Conservation (phyloP, 495 filamentous ascomycete species). For the Pyronema omphalodes region DNA sequence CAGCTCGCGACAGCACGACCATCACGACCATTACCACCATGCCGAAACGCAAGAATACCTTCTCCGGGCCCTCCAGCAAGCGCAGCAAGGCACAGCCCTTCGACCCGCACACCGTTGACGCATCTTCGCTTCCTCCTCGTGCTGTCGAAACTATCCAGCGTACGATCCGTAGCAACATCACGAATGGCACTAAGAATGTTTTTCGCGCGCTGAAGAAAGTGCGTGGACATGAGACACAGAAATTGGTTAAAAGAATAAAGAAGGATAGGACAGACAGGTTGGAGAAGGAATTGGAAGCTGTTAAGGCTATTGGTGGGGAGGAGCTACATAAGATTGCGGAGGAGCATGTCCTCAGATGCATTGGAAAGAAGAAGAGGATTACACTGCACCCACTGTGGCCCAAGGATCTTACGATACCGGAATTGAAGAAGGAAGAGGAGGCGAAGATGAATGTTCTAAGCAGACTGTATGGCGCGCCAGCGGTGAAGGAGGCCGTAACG, state of each 20-base stretch:
- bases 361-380: conserved; percentile 42
- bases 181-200: conserved; percentile 37
- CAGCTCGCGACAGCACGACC: background rate
- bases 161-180: background rate
- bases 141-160: background rate
- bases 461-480: conserved; percentile 56
- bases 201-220: conserved; percentile 54
- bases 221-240: conserved; percentile 80
- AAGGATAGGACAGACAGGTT: conserved; percentile 31
- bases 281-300: conserved; percentile 29
- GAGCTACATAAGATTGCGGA: conserved; percentile 56
- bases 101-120: background rate
- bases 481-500: conserved; percentile 49
- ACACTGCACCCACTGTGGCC: conserved; percentile 41
- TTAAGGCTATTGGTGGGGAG: conserved; percentile 28
- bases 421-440: conserved; percentile 31
- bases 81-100: background rate
- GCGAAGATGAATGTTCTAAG: conserved; percentile 56
- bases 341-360: conserved; percentile 57
- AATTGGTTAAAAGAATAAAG: conserved; percentile 57
- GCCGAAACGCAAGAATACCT: conserved; percentile 17
- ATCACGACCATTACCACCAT: conserved; percentile 1
- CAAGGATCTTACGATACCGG: conserved; percentile 31
- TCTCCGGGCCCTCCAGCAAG: background rate
- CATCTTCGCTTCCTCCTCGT: conserved; percentile 5